These are phyloP conservation scores for Penicillium sp. DNA, from an alignment of 2,329 filamentous ascomycete genomes.

Conservation along the genomic window DNA sequence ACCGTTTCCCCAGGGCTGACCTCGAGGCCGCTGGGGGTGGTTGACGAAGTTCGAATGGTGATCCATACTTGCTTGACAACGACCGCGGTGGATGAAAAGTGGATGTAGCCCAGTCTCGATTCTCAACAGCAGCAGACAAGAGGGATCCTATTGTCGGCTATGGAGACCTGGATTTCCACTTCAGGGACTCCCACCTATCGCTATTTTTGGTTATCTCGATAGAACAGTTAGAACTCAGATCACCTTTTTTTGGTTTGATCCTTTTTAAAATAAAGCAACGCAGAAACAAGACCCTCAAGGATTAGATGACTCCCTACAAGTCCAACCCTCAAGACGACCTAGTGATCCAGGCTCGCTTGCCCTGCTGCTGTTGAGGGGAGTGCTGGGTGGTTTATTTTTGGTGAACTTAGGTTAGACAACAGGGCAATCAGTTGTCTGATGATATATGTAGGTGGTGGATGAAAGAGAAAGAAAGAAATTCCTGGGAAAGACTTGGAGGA, in stretches of 20 bases:
- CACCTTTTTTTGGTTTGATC: conserved; percentile 9
- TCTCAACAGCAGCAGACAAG: conserved; percentile 7
- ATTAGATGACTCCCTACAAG: conserved; percentile 18
- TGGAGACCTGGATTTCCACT: conserved; percentile 27
- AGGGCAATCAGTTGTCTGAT: background rate
- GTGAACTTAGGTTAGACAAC: background rate
- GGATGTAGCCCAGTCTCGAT: background rate
- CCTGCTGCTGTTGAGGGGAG: conserved; percentile 4
- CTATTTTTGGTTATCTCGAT: conserved; percentile 16
- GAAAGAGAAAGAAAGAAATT: background rate
- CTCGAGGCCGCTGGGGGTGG: background rate
- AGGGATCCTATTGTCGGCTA: conserved; percentile 11
- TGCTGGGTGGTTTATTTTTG: conserved; percentile 5
- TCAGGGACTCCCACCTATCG: conserved; percentile 12
- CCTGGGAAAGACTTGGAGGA: background rate
- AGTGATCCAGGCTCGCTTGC: conserved; percentile 15
- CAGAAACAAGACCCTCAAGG: conserved; percentile 19
- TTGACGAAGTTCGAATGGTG: background rate
- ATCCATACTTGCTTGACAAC: conserved; percentile 2
- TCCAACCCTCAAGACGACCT: conserved; percentile 20
- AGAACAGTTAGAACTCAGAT: background rate
- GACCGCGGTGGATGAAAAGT: background rate
- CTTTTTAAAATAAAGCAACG: conserved; percentile 8
- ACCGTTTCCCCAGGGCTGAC: conserved; percentile 3
- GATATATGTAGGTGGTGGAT: background rate